phyloP scores from a whole-genome alignment of 75 land plant species.

The Pseudotsuga menziesii region DNA sequence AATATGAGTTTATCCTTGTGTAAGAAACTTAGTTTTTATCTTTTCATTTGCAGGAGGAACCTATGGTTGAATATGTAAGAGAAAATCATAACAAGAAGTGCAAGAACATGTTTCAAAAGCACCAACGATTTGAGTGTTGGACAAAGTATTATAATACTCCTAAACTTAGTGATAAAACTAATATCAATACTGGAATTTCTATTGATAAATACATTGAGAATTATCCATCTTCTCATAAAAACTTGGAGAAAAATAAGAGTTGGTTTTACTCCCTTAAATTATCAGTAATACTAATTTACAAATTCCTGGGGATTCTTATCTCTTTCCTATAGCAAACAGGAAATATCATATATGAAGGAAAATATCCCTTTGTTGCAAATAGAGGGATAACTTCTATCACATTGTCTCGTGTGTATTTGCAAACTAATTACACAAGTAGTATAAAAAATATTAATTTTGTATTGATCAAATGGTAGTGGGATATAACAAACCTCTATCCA shows the following conservation, averaged over 20 bases:
- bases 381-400: too few relatives aligned
- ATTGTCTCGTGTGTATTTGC: too few relatives aligned
- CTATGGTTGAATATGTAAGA: constrained; percentile 37
- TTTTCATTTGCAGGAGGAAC: constrained; percentile 29
- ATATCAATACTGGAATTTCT: constrained; percentile 17
- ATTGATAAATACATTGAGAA: constrained; percentile 10
- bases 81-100: constrained; percentile 42
- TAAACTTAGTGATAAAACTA: constrained; percentile 12
- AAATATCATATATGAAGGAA: too few relatives aligned
- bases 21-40: neutral
- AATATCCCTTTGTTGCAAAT: too few relatives aligned
- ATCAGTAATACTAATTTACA: too few relatives aligned
- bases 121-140: constrained; percentile 31
- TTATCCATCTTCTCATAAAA: constrained; percentile 3
- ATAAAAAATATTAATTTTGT: neutral
- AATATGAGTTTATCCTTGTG: neutral
- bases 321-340: too few relatives aligned
- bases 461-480: neutral
- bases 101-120: constrained; percentile 18
- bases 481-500: neutral
- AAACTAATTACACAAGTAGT: neutral
- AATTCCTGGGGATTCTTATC: too few relatives aligned
- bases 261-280: too few relatives aligned
- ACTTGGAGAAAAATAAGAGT: constrained; percentile 10
- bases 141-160: constrained; percentile 23